Conservation (phyloP, 805 yeast genomes). For the Wickerhamiella siamensis region DNA sequence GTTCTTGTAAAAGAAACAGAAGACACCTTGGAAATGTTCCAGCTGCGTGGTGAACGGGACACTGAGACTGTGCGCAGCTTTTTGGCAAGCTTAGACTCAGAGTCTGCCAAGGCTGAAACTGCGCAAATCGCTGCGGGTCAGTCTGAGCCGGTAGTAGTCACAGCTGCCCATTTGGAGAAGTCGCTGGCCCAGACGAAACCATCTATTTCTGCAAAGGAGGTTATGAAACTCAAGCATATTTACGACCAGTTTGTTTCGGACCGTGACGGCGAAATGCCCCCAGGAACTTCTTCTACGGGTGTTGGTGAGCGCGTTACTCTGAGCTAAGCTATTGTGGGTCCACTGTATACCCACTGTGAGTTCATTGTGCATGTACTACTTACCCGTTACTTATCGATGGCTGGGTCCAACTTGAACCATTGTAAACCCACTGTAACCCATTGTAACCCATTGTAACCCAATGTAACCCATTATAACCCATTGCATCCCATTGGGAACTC, state of each 20-base stretch:
- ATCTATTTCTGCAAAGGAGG: constrained; percentile 70
- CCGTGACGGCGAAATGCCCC: constrained; percentile 79
- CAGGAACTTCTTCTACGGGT: constrained; percentile 64
- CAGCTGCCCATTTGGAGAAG: constrained; percentile 38
- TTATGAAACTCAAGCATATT: constrained; percentile 42
- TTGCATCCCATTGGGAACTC: no score
- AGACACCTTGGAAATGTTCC: constrained; percentile 7
- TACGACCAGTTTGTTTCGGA: constrained; percentile 61
- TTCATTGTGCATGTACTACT: no score
- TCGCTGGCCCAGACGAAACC: constrained; percentile 71
- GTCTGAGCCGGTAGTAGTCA: constrained; percentile 31
- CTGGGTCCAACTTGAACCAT: no score
- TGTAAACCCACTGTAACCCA: no score
- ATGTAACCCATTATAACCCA: no score
- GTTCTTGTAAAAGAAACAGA: not conserved
- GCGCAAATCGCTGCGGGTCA: not conserved
- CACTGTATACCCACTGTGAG: no score
- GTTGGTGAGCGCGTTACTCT: constrained; percentile 77
- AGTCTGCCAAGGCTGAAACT: not conserved
- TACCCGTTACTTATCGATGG: no score
- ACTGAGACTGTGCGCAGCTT: constrained; percentile 1
- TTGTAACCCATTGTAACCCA: no score
- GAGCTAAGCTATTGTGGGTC: no score
- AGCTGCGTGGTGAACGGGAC: constrained; percentile 6
- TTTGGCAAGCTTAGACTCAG: constrained; percentile 4